These are phyloP conservation scores for Paraphoma chrysanthemicola DNA, from an alignment of 2,329 filamentous ascomycete species.

Conservation along the genomic window DNA sequence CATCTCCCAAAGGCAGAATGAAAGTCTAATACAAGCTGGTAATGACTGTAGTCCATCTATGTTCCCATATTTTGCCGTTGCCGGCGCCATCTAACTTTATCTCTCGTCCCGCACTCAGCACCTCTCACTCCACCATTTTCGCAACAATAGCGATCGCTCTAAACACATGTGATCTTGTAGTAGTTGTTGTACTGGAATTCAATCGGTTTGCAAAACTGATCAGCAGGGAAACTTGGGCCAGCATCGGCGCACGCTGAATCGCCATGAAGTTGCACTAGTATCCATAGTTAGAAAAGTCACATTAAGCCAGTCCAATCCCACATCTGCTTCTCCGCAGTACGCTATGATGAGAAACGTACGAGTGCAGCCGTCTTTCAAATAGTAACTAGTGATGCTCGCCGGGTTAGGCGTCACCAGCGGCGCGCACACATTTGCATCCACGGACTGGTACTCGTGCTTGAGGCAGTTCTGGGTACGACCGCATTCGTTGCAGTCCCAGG, in stretches of 20 bases:
- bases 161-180: no score
- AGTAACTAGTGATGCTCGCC: background rate
- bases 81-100: background rate
- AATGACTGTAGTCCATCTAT: background rate
- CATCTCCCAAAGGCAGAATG: background rate
- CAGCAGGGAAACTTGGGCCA: no score
- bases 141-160: no score
- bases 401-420: background rate
- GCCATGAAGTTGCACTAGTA: no score
- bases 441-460: no score
- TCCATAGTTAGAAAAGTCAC: no score
- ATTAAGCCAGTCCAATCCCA: no score
- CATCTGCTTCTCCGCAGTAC: no score
- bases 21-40: background rate
- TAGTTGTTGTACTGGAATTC: no score
- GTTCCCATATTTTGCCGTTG: background rate
- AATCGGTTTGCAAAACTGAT: no score
- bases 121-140: background rate
- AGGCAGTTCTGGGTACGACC: background rate
- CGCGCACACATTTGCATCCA: background rate
- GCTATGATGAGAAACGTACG: background rate
- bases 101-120: background rate
- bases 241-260: no score
- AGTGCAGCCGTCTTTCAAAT: background rate
- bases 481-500: background rate